These are phyloP conservation scores for Cutaneotrichosporon cavernicola DNA, from an alignment of 1,284 basidiomycete genomes.

Conservation along the genomic window DNA sequence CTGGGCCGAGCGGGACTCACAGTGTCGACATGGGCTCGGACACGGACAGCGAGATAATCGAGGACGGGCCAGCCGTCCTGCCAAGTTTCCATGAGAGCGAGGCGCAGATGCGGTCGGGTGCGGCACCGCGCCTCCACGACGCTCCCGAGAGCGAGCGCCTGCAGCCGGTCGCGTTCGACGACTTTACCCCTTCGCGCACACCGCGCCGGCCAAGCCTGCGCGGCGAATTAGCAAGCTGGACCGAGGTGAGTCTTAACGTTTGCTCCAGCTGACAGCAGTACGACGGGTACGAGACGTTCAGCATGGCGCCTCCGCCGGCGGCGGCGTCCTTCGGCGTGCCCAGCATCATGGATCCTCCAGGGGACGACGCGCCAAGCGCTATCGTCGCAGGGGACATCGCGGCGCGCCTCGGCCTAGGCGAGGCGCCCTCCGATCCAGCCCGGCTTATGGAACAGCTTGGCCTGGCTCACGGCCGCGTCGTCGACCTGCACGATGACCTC, in stretches of 20 bases:
- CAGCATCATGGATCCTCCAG: constrained; percentile 50
- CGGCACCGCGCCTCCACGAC: constrained; percentile 26
- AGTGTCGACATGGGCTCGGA: not conserved
- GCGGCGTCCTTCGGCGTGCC: constrained; percentile 44
- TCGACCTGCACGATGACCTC: constrained; percentile 53
- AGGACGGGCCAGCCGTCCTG: constrained; percentile 17
- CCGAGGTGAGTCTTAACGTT: constrained; percentile 39
- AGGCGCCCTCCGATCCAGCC: constrained; percentile 16
- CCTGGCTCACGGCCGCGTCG: constrained; percentile 50
- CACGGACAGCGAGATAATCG: not conserved
- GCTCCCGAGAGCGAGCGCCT: constrained; percentile 30
- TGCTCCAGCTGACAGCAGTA: constrained; percentile 33
- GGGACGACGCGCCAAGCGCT: constrained; percentile 26
- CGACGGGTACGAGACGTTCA: constrained; percentile 55
- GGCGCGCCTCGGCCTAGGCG: constrained; percentile 32
- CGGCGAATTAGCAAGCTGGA: constrained; percentile 47
- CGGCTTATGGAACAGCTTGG: constrained; percentile 51
- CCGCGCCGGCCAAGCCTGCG: constrained; percentile 15
- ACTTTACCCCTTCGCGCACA: constrained; percentile 9
- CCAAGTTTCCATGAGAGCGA: constrained; percentile 46
- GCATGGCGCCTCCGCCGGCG: constrained; percentile 47
- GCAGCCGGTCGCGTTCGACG: constrained; percentile 32
- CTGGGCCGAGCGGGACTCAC: constrained; percentile 17
- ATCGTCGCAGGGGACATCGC: constrained; percentile 42
- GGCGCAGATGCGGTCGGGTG: constrained; percentile 40